Evolutionary conservation across 305 asterid genomes (phyloP).

Genomic region (Ilex paraguariensis): DNA sequence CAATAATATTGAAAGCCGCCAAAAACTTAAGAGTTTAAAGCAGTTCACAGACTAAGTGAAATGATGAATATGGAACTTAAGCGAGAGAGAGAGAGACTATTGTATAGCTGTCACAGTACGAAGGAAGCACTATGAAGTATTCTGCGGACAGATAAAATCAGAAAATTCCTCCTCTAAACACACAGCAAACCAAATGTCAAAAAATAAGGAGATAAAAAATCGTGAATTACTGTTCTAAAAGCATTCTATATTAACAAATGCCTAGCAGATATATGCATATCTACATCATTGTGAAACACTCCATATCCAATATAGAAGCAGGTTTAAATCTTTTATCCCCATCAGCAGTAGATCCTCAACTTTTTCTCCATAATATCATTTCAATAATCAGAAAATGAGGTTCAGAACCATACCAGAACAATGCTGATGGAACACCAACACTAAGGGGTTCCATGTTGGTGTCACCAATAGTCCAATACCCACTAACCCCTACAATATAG

Average conservation of each 20-base stretch:
- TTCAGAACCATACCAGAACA: conserved; percentile 12
- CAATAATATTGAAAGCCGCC: too few relatives aligned
- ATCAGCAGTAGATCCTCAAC: conserved; percentile 13
- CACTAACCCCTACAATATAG: conserved; percentile 40
- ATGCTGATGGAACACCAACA: conserved; percentile 27
- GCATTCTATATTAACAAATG: neutral
- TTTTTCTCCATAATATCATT: conserved; percentile 19
- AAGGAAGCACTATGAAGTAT: too few relatives aligned
- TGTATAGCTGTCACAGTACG: too few relatives aligned
- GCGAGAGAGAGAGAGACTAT: too few relatives aligned
- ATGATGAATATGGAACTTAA: too few relatives aligned
- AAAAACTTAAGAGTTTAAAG: too few relatives aligned
- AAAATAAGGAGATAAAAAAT: neutral
- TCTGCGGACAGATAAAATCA: too few relatives aligned
- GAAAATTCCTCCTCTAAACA: neutral
- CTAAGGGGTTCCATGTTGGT: conserved; percentile 40
- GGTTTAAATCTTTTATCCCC: neutral
- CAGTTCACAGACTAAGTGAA: too few relatives aligned
- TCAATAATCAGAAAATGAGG: conserved; percentile 23
- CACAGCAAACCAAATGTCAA: neutral
- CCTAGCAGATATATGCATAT: neutral
- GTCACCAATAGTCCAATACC: conserved; percentile 40
- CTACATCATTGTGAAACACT: neutral
- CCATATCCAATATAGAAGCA: neutral
- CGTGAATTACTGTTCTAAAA: neutral